A percentile compares a stretch with the other conserved stretches of the same genome.
Evolutionary conservation across 2,329 filamentous ascomycete genomes (phyloP).

Genomic region (Pseudocercospora macadamiae): DNA sequence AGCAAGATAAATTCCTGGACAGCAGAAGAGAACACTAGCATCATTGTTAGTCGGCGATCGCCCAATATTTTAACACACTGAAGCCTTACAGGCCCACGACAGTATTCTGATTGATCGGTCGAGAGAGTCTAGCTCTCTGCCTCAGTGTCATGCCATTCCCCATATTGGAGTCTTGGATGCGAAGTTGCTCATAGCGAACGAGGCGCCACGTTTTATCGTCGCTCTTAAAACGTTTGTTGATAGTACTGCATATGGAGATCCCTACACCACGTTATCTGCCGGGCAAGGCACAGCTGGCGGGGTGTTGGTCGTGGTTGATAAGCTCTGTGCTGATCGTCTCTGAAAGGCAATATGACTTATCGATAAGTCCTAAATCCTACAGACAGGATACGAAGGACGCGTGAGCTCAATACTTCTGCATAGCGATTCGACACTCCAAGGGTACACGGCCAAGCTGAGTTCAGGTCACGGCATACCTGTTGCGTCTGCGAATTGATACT

Average conservation of each 20-base stretch:
- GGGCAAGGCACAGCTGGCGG: background rate
- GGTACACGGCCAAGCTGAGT: background rate
- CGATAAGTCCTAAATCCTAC: background rate
- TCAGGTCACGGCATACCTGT: background rate
- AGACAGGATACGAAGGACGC: background rate
- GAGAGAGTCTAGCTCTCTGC: background rate
- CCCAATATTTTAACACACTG: too few species aligned
- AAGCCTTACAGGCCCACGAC: background rate
- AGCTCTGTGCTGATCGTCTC: background rate
- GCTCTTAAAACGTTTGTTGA: too few species aligned
- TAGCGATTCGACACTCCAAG: background rate
- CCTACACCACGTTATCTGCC: background rate
- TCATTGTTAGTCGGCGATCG: background rate
- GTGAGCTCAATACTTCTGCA: background rate
- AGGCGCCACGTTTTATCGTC: too few species aligned
- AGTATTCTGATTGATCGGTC: background rate
- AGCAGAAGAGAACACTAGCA: background rate
- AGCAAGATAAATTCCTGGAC: constrained; percentile 7
- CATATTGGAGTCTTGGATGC: background rate
- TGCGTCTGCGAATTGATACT: background rate
- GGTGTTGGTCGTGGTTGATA: background rate
- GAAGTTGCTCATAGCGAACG: too few species aligned
- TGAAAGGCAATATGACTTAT: background rate
- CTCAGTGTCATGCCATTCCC: background rate
- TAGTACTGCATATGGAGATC: too few species aligned